Conservation (phyloP, 192 early-diverging fungal genomes). For the Entomortierella parvispora region DNA sequence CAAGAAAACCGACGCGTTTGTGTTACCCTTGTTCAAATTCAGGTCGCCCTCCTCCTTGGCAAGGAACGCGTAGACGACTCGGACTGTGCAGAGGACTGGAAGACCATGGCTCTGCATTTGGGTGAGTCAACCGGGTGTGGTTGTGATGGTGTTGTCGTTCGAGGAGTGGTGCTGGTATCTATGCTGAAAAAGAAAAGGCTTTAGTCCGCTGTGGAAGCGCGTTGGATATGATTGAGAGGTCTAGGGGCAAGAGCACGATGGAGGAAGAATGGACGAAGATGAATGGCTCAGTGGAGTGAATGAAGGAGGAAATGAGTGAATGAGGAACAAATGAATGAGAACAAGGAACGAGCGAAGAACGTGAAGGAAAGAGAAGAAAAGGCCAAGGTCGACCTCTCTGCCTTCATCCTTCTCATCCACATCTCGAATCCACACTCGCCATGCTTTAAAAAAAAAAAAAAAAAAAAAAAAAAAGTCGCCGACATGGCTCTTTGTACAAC, state of each 20-base stretch:
- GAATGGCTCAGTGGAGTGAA: background rate
- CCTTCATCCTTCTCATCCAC: no score
- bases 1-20: no score
- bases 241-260: no score
- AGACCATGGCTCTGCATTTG: conserved; percentile 9
- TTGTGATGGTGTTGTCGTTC: background rate
- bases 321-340: background rate
- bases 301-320: background rate
- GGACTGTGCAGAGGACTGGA: conserved; percentile 38
- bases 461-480: no score
- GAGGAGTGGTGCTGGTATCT: background rate
- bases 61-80: conserved; percentile 34
- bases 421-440: background rate
- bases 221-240: no score
- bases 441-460: no score
- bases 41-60: conserved; percentile 40
- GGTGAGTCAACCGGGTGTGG: background rate
- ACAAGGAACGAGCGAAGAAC: background rate
- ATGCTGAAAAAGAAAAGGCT: background rate
- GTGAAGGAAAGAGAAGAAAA: background rate
- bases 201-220: no score
- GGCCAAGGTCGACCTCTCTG: no score
- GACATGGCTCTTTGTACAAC: no score
- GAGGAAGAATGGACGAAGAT: background rate
- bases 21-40: conserved; percentile 40